Percentiles rank a stretch among this genome's conserved stretches.
Conservation (phyloP, 2,329 filamentous ascomycete species). For the Stemphylium vesicarium region DNA sequence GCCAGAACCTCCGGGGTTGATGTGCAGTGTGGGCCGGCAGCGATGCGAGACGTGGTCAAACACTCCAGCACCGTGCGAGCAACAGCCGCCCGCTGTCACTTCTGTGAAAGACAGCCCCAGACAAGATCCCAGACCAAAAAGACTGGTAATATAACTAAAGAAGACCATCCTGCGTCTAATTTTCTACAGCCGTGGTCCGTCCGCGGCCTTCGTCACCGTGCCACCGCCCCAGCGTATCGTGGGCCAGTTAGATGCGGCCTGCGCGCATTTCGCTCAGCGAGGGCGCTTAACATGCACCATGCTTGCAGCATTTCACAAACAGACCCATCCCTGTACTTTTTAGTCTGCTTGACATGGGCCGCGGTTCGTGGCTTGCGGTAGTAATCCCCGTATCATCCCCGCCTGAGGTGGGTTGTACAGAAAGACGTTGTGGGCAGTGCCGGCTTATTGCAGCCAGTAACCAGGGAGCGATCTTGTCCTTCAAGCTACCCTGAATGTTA, state of each 20-base stretch:
- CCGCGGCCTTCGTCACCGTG: constrained; percentile 29
- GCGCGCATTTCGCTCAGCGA: constrained; percentile 20
- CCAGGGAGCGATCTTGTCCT: constrained; percentile 11
- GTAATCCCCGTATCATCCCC: constrained; percentile 23
- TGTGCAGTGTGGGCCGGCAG: constrained; percentile 2
- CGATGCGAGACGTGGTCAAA: constrained; percentile 20
- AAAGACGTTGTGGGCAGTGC: constrained; percentile 32
- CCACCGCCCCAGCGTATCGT: constrained; percentile 31
- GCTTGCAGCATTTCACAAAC: constrained; percentile 17
- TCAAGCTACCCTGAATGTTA: constrained; percentile 7
- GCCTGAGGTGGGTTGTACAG: constrained; percentile 23
- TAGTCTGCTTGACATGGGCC: constrained; percentile 17
- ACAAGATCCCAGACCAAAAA: constrained; percentile 2
- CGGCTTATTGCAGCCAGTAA: constrained; percentile 19
- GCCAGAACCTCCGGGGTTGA: constrained; percentile 4
- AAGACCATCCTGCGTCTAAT: constrained; percentile 40
- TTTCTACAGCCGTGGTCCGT: constrained; percentile 14
- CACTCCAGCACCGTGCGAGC: constrained; percentile 17
- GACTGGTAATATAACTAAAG: constrained; percentile 32
- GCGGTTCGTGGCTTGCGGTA: constrained; percentile 22
- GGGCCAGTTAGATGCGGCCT: constrained; percentile 23
- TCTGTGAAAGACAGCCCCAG: constrained; percentile 15
- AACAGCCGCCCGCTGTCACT: neutral
- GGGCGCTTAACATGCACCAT: constrained; percentile 16
- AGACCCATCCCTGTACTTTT: constrained; percentile 19